Percentiles rank a stretch among this genome's conserved stretches.
These are phyloP conservation scores for Nigrospora oryzae DNA, from an alignment of 2,329 filamentous ascomycete genomes.

Conservation along the genomic window DNA sequence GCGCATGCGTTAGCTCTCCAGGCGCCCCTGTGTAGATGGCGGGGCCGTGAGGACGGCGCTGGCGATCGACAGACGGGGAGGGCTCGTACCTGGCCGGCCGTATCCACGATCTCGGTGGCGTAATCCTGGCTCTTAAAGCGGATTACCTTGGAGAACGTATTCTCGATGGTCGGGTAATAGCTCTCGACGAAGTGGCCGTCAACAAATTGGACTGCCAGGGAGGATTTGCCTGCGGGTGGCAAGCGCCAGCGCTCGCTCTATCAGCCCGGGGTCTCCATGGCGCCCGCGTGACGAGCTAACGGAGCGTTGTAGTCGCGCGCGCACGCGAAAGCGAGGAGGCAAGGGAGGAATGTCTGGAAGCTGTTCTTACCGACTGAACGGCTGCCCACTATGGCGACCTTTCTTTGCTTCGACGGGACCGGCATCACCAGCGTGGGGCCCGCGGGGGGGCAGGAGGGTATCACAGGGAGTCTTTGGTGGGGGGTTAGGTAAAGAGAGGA, in stretches of 20 bases:
- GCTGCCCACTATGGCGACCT: slow-evolving; percentile 93
- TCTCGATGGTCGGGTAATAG: slow-evolving; percentile 98
- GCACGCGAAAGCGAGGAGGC: background rate
- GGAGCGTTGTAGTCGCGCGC: no score
- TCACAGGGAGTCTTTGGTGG: no score
- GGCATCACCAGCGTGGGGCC: slow-evolving; percentile 38
- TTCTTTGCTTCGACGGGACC: slow-evolving; percentile 74
- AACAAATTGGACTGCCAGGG: slow-evolving; percentile 91
- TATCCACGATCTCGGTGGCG: slow-evolving; percentile 95
- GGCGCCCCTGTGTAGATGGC: background rate
- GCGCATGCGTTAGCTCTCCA: background rate
- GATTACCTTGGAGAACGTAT: slow-evolving; percentile 95
- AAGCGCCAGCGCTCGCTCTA: background rate
- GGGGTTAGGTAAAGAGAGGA: no score
- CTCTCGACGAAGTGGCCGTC: slow-evolving; percentile 98
- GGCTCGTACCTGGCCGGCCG: slow-evolving; percentile 74
- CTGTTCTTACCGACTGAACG: slow-evolving; percentile 60
- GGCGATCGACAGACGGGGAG: background rate
- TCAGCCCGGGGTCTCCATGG: no score
- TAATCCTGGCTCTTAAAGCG: slow-evolving; percentile 89
- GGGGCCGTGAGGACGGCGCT: no score
- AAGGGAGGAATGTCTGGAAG: slow-evolving; percentile 4
- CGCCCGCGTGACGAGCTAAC: no score
- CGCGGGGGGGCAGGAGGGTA: no score
- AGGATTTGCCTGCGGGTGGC: slow-evolving; percentile 74